Evolutionary conservation across 495 filamentous ascomycete genomes (phyloP), one percentile per base, ranked within the genome.

Genomic region (Mycothermus thermophilus): DNA sequence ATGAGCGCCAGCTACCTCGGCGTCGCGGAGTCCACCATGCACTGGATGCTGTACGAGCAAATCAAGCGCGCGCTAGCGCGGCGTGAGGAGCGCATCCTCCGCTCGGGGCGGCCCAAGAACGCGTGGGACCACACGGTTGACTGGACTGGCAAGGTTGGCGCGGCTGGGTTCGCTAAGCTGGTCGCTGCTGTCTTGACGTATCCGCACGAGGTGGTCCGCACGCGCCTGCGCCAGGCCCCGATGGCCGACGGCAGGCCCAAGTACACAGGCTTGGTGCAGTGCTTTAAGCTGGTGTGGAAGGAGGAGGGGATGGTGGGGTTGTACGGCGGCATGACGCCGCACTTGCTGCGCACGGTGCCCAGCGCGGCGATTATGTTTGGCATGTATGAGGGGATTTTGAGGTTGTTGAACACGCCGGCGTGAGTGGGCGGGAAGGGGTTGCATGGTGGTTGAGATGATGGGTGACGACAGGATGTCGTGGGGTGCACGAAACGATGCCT

Each of bases 361-460:
- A 85, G 80, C 32, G 85, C 85, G 9, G 80, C 80, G 33, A 87
- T 93, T 51, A 93, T 87, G 67, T 87, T 93, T 47, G 83, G 83
- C 39, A 86, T 84, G 55, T 93, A 93, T 55, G 84, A 93, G 55
- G 74, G 71, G 19, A 82, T 90, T 38, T 60, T 93, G 32, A 71
- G 72, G 26, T 40, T 78, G 13, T 51, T 74, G 21, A 57, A 47
- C 21, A 47, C 51, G 8, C 29, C 38, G 23, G 39, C 46, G 1
- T 50, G 23, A 50, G 7, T 5, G n/a, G n/a, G n/a, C n/a, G n/a
- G n/a, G n/a, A n/a, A n/a, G n/a, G n/a, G n/a, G n/a, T n/a, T n/a
- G n/a, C n/a, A n/a, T n/a, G n/a, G n/a, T n/a, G n/a, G n/a, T n/a
- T n/a, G n/a, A n/a, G n/a, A n/a, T n/a, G n/a, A n/a, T n/a, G n/a